Conservation (phyloP, 1,284 basidiomycete species). For the Ustilago nuda region DNA sequence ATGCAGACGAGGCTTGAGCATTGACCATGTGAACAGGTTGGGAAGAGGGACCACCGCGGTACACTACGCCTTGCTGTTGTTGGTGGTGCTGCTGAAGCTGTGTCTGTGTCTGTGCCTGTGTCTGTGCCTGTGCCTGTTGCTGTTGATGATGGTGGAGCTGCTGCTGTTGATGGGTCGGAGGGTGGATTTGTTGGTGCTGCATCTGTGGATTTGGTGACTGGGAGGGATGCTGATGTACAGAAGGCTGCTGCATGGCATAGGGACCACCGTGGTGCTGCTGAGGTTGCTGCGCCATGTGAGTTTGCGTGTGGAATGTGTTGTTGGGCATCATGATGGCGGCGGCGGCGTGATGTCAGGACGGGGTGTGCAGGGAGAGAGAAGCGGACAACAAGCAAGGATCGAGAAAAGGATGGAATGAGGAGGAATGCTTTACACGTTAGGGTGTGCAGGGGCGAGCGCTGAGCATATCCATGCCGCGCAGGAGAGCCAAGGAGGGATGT, state of each 20-base stretch:
- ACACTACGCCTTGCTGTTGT: conserved; percentile 29
- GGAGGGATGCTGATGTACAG: conserved; percentile 27
- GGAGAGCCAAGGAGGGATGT: neutral
- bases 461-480: neutral
- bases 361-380: neutral
- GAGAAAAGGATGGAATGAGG: neutral
- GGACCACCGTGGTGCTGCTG: conserved; percentile 31
- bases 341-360: neutral
- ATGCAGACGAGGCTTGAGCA: conserved; percentile 28
- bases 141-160: conserved; percentile 18
- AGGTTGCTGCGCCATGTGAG: conserved; percentile 34
- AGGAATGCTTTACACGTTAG: neutral
- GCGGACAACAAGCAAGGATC: neutral
- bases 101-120: conserved; percentile 21
- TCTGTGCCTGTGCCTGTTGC: conserved; percentile 26
- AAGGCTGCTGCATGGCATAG: conserved; percentile 30
- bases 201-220: conserved; percentile 23
- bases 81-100: conserved; percentile 27
- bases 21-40: conserved; percentile 29
- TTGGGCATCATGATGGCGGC: conserved; percentile 44
- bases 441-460: neutral
- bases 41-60: conserved; percentile 14
- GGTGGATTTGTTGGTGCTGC: conserved; percentile 16
- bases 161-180: conserved; percentile 7
- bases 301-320: conserved; percentile 43